Evolutionary conservation across 805 yeast species (phyloP), one percentile per base, ranked within the genome.

Genomic region (Maudiozyma pseudohumilis): DNA sequence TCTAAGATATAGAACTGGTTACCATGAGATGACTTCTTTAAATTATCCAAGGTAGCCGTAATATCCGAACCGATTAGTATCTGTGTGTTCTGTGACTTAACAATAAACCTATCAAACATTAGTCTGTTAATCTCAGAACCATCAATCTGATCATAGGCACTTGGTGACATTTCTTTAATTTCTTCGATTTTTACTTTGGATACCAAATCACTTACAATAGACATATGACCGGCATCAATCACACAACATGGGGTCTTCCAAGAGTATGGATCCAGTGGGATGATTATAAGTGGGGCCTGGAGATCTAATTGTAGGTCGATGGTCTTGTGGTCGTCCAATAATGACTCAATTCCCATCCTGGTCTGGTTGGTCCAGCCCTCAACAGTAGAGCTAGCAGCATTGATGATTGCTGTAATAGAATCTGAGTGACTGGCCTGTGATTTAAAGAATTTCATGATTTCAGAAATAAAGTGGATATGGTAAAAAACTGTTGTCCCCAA

Each of bases 181-280:
- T 77, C 77, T 35, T 78, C 77, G 20, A 87, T 70, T 32, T 74
- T 75, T 3, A 72, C 69, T 45, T 75, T 75, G 33, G 81, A 83
- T 3, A 78, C 92, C 29, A 89, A 68, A 49, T 88, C 92, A 53
- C 95, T 84, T 2, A 67, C 61, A 12, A 92, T 75, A 45, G 86
- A 78, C 18, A 94, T 80, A 57, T 89, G 96, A 53, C 99, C 99
- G 6, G 96, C 96, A 67, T 92, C 97, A 38, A 92, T 68, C 15
- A 92, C 75, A 3, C 88, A 84, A 46, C 95, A 94, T 0, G 96
- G 94, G 0, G 96, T 77, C 29, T 79, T 69, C 77, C 85, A 78
- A 45, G 74, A 74, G 10, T 75, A 69, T 0, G 94, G 82, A 51
- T 86, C 84, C 23, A 86, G 65, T 0, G 98, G 98, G 13, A 92